Conservation (phyloP, 768 basidiomycete species). For the Rhizopogon vesiculosus region DNA sequence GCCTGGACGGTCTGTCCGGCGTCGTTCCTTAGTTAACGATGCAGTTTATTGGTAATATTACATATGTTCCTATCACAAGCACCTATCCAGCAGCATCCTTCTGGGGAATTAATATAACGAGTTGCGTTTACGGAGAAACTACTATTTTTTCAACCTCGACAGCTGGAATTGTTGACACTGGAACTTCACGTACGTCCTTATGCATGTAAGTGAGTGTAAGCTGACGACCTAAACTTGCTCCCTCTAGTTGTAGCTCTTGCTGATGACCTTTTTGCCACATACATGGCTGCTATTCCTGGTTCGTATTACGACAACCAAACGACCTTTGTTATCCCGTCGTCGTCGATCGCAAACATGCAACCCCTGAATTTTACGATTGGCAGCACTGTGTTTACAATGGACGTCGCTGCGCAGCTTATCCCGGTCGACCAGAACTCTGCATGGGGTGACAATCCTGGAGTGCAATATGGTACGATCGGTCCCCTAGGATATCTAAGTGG, state of each 20-base stretch:
- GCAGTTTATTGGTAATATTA: background rate
- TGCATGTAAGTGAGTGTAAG: background rate
- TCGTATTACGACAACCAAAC: background rate
- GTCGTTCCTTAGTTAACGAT: background rate
- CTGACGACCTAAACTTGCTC: background rate
- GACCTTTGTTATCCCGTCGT: background rate
- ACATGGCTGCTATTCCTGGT: slow-evolving; percentile 4
- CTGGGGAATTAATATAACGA: background rate
- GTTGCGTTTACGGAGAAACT: background rate
- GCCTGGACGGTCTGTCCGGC: background rate
- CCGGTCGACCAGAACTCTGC: background rate
- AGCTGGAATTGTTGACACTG: background rate
- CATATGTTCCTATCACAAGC: background rate
- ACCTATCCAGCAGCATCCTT: background rate
- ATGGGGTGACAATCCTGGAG: background rate
- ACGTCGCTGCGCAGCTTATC: slow-evolving; percentile 1
- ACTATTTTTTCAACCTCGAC: background rate
- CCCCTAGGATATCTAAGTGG: background rate
- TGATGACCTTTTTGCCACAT: background rate
- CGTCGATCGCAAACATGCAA: background rate
- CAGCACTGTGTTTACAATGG: background rate
- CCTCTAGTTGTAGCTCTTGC: background rate
- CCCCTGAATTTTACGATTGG: background rate
- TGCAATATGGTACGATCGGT: background rate
- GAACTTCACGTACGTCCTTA: background rate